Evolutionary conservation across 192 early-diverging fungal species (phyloP).

Genomic region (Entrophospora sp.): DNA sequence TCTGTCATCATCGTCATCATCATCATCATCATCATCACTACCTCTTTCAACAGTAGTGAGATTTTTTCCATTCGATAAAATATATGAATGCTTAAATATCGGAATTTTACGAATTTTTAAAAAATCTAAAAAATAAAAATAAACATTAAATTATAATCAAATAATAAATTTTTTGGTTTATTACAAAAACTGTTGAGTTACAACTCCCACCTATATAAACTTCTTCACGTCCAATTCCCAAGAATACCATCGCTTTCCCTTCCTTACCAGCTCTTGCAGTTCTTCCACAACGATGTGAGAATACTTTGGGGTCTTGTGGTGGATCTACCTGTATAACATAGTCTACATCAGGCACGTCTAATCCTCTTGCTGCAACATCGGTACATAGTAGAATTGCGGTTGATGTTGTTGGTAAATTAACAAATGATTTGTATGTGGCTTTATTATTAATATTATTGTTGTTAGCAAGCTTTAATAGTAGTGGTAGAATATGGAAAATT

Average conservation of each 20-base stretch:
- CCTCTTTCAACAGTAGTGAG: conserved; percentile 19
- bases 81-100: conserved; percentile 41
- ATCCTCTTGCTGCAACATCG: conserved; percentile 89
- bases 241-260: conserved; percentile 80
- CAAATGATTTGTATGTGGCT: conserved; percentile 70
- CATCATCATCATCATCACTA: conserved; percentile 15
- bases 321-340: conserved; percentile 92
- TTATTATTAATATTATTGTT: conserved; percentile 19
- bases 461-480: conserved; percentile 3
- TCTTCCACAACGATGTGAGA: conserved; percentile 91
- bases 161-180: background rate
- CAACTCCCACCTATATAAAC: conserved; percentile 60
- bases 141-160: background rate
- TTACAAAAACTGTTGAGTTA: background rate
- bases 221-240: conserved; percentile 76
- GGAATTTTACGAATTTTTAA: conserved; percentile 86
- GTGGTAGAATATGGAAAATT: no score
- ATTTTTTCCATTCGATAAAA: conserved; percentile 34
- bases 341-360: conserved; percentile 95
- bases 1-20: conserved; percentile 21
- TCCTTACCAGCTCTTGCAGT: conserved; percentile 80
- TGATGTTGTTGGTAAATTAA: conserved; percentile 49
- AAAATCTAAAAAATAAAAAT: conserved; percentile 41
- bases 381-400: conserved; percentile 83
- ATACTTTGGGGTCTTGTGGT: conserved; percentile 91